Percentiles rank a stretch among this genome's conserved stretches.
phyloP scores from a whole-genome alignment of 306 rosid genomes.

The Rosa chinensis region DNA sequence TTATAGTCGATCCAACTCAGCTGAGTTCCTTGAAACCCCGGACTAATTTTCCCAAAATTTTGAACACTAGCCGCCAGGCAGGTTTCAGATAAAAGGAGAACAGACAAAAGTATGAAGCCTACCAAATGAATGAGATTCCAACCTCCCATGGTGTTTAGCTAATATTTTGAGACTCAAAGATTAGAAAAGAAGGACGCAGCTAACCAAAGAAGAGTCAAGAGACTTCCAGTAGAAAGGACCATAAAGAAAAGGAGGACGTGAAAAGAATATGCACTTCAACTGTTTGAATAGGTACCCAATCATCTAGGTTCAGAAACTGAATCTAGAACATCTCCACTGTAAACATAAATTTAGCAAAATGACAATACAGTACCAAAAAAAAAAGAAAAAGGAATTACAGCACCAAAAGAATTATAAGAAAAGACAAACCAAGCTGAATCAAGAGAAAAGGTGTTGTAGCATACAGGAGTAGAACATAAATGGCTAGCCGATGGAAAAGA shows the following conservation, averaged over 20 bases:
- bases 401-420: not conserved
- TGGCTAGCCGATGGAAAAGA: not conserved
- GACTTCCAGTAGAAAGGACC: conserved; percentile 5
- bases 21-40: conserved; percentile 53
- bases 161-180: not conserved
- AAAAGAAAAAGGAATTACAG: too few relatives aligned
- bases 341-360: not conserved
- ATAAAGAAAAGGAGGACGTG: not conserved
- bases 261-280: not conserved
- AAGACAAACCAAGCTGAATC: not conserved
- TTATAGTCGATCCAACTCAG: conserved; percentile 59
- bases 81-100: conserved; percentile 29
- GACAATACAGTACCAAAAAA: not conserved
- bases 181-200: not conserved
- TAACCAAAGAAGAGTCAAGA: not conserved
- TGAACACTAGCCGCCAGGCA: conserved; percentile 39
- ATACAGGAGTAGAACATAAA: not conserved
- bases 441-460: too few relatives aligned
- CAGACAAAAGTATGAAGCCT: conserved; percentile 22
- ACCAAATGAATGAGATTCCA: conserved; percentile 23
- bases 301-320: not conserved
- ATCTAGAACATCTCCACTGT: not conserved
- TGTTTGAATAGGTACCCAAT: not conserved
- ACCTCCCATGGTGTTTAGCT: conserved; percentile 36
- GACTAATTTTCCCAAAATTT: conserved; percentile 34